Base-by-base conservation (phyloP, 768 basidiomycete species). In the Rickenella mellea region DNA sequence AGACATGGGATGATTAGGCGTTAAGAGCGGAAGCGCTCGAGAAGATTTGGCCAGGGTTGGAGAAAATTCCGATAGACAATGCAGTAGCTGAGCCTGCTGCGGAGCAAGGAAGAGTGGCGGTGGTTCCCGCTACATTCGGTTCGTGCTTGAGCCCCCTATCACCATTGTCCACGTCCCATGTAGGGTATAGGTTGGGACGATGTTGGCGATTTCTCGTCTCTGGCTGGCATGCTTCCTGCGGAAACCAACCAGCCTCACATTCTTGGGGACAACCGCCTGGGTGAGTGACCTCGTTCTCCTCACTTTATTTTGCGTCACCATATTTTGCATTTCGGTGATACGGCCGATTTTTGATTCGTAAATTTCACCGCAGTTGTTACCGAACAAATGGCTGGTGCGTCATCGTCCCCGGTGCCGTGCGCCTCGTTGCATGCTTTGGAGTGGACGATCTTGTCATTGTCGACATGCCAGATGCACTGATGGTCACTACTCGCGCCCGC, bases 371-470 rank as follows among this genome's bases (percentile, higher is more conserved):
- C 44, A 90, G 87, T 90, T 44, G 67, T 90, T 36, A 89, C 87
- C 2, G 87, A 91, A 52, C 87, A 91, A 59, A 84, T 85, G 20
- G 87, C 88, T 15, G 87, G 87, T 36, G 87, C 41, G 90, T 91
- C 45, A 79, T 91, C 29, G 85, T 91, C 17, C 87, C 87, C 31
- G 85, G 82, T 20, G 87, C 86, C 8, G 87, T 86, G 25, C 77
- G 87, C 24, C 69, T 89, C 41, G 80, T 91, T 35, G 67, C 87
- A 9, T 84, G 85, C 56, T 69, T 91, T 7, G 87, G 87, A 3
- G 87, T 90, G 29, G 87, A 91, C 57, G 87, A 91, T 66, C 67
- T 90, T 45, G 84, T 91, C 47, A 86, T 91, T 48, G 87, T 91
- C 35, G 88, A 90, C 59, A 90, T 89, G 79, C 83, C 87, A 3